Base-by-base conservation (phyloP, 1,139 yeast genomes). In the Taphrina deformans region DNA sequence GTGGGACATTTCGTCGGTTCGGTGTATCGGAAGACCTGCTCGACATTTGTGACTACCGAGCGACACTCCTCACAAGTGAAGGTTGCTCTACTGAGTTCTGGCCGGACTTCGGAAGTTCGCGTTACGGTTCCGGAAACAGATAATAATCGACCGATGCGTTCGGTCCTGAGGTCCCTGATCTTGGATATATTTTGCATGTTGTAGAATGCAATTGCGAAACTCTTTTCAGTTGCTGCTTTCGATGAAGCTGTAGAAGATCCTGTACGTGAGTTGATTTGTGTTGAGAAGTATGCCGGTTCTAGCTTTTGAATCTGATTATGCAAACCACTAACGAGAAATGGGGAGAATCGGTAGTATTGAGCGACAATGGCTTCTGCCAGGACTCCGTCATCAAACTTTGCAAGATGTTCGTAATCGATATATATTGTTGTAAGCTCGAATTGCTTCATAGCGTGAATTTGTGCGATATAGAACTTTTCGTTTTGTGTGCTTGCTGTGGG, bases 91-190 rank as follows among this genome's bases (percentile, higher is more conserved):
- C 82, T 90, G 67, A 93, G 81, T 75, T 95, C 99, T 0, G 99
- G 99, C 68, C 99, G 85, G 16, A 95, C 98, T 77, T 95, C 99
- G 33, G 96, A 88, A 0, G 99, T 91, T 75, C 99, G 83, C 0
- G 99, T 93, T 1, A 95, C 97, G 0, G 99, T 95, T 60, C 99
- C 99, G 44, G 95, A 86, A 41, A 93, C 88, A 12, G 96, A 81
- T 79, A 90, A 82, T 69, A 93, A 80, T 7, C 89, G 81, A 18
- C 99, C 99, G 68, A 93, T 88, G 71, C 87, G 87, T 71, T 89
- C 96, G 1, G 97, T 89, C 72, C 95, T 83, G 66, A 93, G 82
- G 72, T 93, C 99, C 73, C 99, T 84, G 70, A 93, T 88, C 75
- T 97, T 83, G 73, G 89, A 85, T 21, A 88, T 82, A 0, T 90